Base-by-base conservation (phyloP, 352 stramenopile genomes). In the Thalassiosira ordinaria region DNA sequence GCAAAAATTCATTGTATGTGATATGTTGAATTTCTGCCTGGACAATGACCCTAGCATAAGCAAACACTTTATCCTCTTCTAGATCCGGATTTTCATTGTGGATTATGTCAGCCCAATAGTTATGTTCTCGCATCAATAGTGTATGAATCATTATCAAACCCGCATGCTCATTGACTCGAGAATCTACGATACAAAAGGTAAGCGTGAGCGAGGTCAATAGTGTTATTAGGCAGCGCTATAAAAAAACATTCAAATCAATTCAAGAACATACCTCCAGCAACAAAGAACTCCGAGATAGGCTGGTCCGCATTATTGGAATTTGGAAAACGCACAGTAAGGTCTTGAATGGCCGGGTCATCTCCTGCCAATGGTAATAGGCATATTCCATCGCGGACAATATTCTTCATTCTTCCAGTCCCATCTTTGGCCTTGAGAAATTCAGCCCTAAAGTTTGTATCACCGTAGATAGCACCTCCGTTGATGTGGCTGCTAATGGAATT, bases 1-100 rank as follows among this genome's bases (percentile, higher is more conserved):
- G 77, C 33, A 85, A 44, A 37, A 76, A 85, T 49, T 85, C 77
- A 31, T 80, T 56, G 53, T 81, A 85, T 8, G 46, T 57, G 13
- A 85, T 72, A 27, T 75, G 76, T 44, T 84, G 75, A 26, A 84
- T 57, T 9, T 62, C 49, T 31, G 67, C 75, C 46, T 53, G 7
- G 11, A 84, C 62, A 49, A 84, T 70, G 9, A 65, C 46, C 1
- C 69, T 33, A 14, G 68, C 47, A 9, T 67, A 63, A 18, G 65
- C 29, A 41, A 79, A 84, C 2, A 79, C 46, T 5, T 64, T 22
- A 16, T 84, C 68, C 7, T 63, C 75, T 1, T 31, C 26, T 3
- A 72, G 24, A 6, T 52, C 24, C 14, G 35, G 49, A 27, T 65
- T 39, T 11, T 24, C 20, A 29, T 6, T 3, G 27, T 56, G 51